Evolutionary conservation across 768 basidiomycete genomes (phyloP).

Genomic region (Polyporus arcularius): DNA sequence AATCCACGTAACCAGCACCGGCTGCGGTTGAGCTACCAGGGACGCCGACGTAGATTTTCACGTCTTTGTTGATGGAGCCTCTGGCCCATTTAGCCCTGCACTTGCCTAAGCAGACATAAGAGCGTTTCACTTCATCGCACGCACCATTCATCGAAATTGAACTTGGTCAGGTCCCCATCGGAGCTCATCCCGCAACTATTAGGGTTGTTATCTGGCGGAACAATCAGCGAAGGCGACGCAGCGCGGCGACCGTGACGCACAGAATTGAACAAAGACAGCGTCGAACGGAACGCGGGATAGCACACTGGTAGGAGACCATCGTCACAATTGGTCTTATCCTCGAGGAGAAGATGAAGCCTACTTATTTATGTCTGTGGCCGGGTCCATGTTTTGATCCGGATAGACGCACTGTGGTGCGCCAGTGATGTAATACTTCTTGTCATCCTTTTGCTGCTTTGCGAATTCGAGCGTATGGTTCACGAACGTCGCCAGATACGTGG

Average conservation of each 20-base stretch:
- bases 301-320: slow-evolving; percentile 33
- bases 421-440: slow-evolving; percentile 64
- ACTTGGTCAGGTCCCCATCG: too few relatives aligned
- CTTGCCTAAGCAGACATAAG: too few relatives aligned
- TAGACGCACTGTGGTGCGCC: slow-evolving; percentile 69
- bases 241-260: too few relatives aligned
- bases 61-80: slow-evolving; percentile 31
- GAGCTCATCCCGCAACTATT: too few relatives aligned
- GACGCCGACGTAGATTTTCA: slow-evolving; percentile 65
- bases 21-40: slow-evolving; percentile 58
- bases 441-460: slow-evolving; percentile 47
- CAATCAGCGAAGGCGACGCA: too few relatives aligned
- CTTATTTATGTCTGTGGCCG: neutral
- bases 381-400: slow-evolving; percentile 58
- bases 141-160: too few relatives aligned
- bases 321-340: neutral
- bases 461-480: slow-evolving; percentile 37
- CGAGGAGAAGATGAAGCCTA: neutral
- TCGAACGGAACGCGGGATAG: slow-evolving; percentile 65
- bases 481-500: slow-evolving; percentile 19
- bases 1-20: slow-evolving; percentile 54
- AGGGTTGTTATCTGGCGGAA: too few relatives aligned
- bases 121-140: too few relatives aligned
- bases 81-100: slow-evolving; percentile 12
- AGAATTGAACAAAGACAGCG: slow-evolving; percentile 74